phyloP scores from a whole-genome alignment of 805 yeast genomes.

The Limtongia smithiae region DNA sequence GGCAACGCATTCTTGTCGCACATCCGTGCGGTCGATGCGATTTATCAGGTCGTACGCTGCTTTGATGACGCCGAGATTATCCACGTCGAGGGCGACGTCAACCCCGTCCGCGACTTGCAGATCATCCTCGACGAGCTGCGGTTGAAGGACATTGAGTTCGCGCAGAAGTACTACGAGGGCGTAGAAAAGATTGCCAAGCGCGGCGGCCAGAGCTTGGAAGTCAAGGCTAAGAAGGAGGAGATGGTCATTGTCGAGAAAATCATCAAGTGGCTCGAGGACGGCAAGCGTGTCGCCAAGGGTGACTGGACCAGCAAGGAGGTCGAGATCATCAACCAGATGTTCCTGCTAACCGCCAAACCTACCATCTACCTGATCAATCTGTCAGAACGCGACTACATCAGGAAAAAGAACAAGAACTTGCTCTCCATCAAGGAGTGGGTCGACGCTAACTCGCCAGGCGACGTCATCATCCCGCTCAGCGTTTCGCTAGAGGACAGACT shows the following conservation, averaged over 20 bases:
- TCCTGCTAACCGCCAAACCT: conserved; percentile 91
- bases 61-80: conserved; percentile 97
- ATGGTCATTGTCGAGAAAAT: conserved; percentile 69
- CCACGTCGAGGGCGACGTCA: conserved; percentile 94
- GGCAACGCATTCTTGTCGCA: conserved; percentile 97
- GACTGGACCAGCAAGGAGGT: conserved; percentile 89
- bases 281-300: conserved; percentile 83
- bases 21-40: conserved; percentile 96
- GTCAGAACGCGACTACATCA: conserved; percentile 80
- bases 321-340: conserved; percentile 80
- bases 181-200: conserved; percentile 75
- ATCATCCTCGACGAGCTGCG: conserved; percentile 89
- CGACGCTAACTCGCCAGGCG: conserved; percentile 81
- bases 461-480: conserved; percentile 85
- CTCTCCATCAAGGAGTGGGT: conserved; percentile 86
- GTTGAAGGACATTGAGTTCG: conserved; percentile 94
- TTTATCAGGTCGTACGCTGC: conserved; percentile 95
- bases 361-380: conserved; percentile 87
- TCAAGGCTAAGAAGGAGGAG: conserved; percentile 84
- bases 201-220: conserved; percentile 87
- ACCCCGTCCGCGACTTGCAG: conserved; percentile 91
- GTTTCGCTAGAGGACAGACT: conserved; percentile 90
- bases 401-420: conserved; percentile 85
- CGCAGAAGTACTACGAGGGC: conserved; percentile 74
- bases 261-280: conserved; percentile 72